Base-by-base conservation (phyloP, 495 filamentous ascomycete species). In the Immersiella caudata region DNA sequence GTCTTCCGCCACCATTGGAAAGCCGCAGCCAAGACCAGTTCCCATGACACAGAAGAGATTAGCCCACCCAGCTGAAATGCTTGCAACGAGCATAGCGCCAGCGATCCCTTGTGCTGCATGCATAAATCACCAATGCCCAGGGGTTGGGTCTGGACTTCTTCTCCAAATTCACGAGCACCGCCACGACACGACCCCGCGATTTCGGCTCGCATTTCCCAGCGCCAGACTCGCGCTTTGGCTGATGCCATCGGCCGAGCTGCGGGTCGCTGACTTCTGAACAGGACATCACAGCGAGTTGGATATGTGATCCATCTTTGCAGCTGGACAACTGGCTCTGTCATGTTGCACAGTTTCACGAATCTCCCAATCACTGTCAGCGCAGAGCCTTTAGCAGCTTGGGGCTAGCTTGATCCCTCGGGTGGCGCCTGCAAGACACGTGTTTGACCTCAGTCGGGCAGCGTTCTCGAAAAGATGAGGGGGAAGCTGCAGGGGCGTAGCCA, bases 391-490 rank as follows among this genome's bases (percentile, higher is more conserved):
- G 40, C 9, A 2, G 40, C 2, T 46, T 46, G 40, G 40, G 16
- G 40, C 40, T 12, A 46, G 40, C 11, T 46, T 14, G 40, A 12
- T 18, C 5, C 11, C 14, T 12, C 16, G 2, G 2, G 40, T 46
- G 40, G 40, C 40, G 40, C 40, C 40, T 46, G 40, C 40, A 46
- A 46, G 40, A 46, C 40, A 46, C 40, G 40, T 46, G 40, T 46
- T 46, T 4, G 40, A 46, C 16, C 40, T 46, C 40, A 46, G 40
- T 46, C 40, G 2, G 40, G 40, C 40, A 46, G 11, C 40, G 5
- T 46, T 46, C 40, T 46, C 40, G 40, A 46, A 46, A n/a, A 33
- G 29, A 33, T 33, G 29, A 33, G 8, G 29, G 40, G 40, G 11
- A 12, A 46, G 40, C 40, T 46, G 40, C 6, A 46, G 40, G 11